Evolutionary conservation across 805 yeast genomes (phyloP).

Genomic region (Candida railenensis): DNA sequence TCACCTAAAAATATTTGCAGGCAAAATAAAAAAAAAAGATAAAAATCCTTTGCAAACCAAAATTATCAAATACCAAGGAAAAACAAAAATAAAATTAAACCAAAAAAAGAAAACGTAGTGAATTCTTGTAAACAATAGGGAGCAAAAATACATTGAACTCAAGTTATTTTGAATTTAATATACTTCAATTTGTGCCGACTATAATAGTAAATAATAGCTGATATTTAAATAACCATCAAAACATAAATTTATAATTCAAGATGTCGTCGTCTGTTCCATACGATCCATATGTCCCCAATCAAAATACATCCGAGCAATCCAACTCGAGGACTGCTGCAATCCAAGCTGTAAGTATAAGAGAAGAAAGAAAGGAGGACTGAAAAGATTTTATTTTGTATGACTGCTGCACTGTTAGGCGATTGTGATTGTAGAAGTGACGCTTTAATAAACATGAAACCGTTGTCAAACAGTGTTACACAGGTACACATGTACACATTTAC

Average conservation of each 20-base stretch:
- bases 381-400: neutral
- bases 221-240: neutral
- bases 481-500: too few relatives aligned
- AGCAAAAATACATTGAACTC: neutral
- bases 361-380: neutral
- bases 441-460: too few relatives aligned
- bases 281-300: slow-evolving; percentile 79
- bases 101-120: neutral
- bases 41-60: neutral
- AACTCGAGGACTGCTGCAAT: slow-evolving; percentile 73
- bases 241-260: slow-evolving; percentile 3
- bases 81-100: neutral
- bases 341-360: slow-evolving; percentile 69
- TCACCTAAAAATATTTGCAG: neutral
- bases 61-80: neutral
- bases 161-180: too few relatives aligned
- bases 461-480: too few relatives aligned
- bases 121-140: neutral
- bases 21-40: neutral
- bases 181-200: neutral
- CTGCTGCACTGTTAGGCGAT: slow-evolving; percentile 1
- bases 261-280: slow-evolving; percentile 83
- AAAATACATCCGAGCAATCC: slow-evolving; percentile 50
- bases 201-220: neutral
- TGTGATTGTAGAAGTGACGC: neutral